Percentiles rank a stretch among this genome's conserved stretches.
Conservation (phyloP, 345 rosid genomes). For the Sapria himalayana region DNA sequence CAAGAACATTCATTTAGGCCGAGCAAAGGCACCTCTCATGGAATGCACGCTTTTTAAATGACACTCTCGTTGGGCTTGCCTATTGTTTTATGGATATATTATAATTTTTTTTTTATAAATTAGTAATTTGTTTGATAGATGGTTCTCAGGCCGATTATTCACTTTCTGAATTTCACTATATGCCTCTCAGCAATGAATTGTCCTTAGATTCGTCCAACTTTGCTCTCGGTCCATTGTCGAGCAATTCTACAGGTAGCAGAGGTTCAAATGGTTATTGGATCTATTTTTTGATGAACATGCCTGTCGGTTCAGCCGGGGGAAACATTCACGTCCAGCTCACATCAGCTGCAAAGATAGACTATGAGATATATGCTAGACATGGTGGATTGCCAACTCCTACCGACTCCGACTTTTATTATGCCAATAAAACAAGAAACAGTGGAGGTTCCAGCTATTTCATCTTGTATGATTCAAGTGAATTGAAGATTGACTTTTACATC, state of each 20-base stretch:
- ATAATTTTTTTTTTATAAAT: no score
- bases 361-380: slow-evolving; percentile 56
- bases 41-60: no score
- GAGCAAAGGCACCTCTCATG: no score
- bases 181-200: slow-evolving; percentile 34
- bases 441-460: slow-evolving; percentile 43
- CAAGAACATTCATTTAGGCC: no score
- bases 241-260: slow-evolving; percentile 33
- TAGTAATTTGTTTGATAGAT: no score
- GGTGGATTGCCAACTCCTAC: slow-evolving; percentile 58
- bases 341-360: slow-evolving; percentile 29
- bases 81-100: no score
- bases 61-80: no score
- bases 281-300: slow-evolving; percentile 52
- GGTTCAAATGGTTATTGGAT: slow-evolving; percentile 42
- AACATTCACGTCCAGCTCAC: slow-evolving; percentile 48
- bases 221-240: slow-evolving; percentile 46
- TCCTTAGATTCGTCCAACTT: slow-evolving; percentile 40
- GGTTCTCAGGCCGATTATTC: slow-evolving; percentile 34
- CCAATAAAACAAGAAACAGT: slow-evolving; percentile 37
- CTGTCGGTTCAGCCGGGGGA: slow-evolving; percentile 83
- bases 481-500: slow-evolving; percentile 68
- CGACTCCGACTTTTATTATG: slow-evolving; percentile 66
- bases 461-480: slow-evolving; percentile 44
- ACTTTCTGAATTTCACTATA: slow-evolving; percentile 64